These are phyloP conservation scores for Nannochloropsis salina DNA, from an alignment of 108 stramenopile species.

Conservation along the genomic window DNA sequence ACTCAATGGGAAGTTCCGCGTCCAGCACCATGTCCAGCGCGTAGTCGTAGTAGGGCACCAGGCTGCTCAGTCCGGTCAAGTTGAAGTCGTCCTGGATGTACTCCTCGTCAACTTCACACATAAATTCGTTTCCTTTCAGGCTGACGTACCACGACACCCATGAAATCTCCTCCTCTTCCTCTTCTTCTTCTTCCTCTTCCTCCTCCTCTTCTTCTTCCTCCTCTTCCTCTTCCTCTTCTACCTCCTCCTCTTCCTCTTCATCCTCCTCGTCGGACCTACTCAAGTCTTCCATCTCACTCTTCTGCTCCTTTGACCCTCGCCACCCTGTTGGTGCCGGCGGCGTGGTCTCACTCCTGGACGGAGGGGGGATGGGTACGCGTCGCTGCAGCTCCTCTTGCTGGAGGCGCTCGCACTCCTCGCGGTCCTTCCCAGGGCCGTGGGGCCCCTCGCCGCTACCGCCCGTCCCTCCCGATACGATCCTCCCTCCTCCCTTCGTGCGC, in stretches of 20 bases:
- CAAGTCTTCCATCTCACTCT: conserved; percentile 20
- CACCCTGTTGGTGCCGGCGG: not conserved
- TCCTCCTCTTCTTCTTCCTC: not conserved
- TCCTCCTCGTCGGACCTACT: conserved; percentile 5
- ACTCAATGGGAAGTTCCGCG: conserved; percentile 52
- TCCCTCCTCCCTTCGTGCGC: too few species aligned
- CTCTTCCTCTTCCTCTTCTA: not conserved
- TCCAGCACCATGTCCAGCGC: conserved; percentile 98
- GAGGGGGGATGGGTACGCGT: too few species aligned
- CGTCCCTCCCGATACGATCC: too few species aligned
- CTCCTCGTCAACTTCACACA: conserved; percentile 73
- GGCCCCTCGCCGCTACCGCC: too few species aligned
- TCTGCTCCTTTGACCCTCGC: conserved; percentile 4
- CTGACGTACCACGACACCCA: conserved; percentile 99
- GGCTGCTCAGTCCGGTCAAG: conserved; percentile 78
- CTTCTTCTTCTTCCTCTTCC: not conserved
- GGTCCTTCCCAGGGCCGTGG: too few species aligned
- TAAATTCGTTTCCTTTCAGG: conserved; percentile 88
- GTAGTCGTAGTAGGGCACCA: conserved; percentile 96
- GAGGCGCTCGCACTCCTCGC: too few species aligned
- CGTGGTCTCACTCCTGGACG: too few species aligned
- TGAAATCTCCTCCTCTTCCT: conserved; percentile 79
- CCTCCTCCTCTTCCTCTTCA: not conserved
- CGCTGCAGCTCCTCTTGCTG: too few species aligned
- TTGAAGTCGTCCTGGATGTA: conserved; percentile 99